A percentile compares a stretch with the other conserved stretches of the same genome.
These are phyloP conservation scores for Fragilaria radians DNA, from an alignment of 108 stramenopile genomes.

Conservation along the genomic window DNA sequence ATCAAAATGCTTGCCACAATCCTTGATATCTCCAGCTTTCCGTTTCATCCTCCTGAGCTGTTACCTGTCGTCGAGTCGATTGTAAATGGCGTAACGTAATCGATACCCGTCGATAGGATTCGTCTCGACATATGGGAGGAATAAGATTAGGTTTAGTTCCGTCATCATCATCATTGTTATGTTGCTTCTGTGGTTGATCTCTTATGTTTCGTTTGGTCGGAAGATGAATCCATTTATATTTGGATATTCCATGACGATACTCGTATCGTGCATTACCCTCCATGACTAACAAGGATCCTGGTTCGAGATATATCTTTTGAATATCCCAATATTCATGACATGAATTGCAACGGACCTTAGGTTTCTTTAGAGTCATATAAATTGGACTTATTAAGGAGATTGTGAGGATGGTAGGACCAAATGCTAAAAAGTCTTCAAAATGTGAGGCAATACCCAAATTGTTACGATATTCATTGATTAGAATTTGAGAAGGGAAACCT, in stretches of 20 bases:
- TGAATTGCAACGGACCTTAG: constrained; percentile 3
- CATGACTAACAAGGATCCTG: constrained; percentile 17
- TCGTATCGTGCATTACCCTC: constrained; percentile 12
- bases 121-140: constrained; percentile 12
- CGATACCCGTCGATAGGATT: constrained; percentile 13
- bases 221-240: constrained; percentile 14
- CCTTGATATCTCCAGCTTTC: constrained; percentile 1
- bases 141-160: too few relatives aligned
- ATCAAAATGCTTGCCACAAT: too few relatives aligned
- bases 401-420: constrained; percentile 11
- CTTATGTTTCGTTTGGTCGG: not conserved
- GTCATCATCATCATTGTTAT: too few relatives aligned
- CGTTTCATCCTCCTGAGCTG: constrained; percentile 1
- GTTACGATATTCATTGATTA: constrained; percentile 21
- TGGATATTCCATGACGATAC: constrained; percentile 18
- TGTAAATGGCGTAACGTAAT: constrained; percentile 16
- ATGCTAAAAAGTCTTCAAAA: constrained; percentile 14
- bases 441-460: constrained; percentile 21
- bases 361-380: constrained; percentile 23
- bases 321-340: constrained; percentile 15
- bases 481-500: constrained; percentile 10
- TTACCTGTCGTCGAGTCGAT: constrained; percentile 9
- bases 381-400: constrained; percentile 7
- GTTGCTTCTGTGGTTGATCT: not conserved
- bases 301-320: constrained; percentile 12